phyloP scores from a whole-genome alignment of 1,284 basidiomycete species.

The Microbotryum saponariae region DNA sequence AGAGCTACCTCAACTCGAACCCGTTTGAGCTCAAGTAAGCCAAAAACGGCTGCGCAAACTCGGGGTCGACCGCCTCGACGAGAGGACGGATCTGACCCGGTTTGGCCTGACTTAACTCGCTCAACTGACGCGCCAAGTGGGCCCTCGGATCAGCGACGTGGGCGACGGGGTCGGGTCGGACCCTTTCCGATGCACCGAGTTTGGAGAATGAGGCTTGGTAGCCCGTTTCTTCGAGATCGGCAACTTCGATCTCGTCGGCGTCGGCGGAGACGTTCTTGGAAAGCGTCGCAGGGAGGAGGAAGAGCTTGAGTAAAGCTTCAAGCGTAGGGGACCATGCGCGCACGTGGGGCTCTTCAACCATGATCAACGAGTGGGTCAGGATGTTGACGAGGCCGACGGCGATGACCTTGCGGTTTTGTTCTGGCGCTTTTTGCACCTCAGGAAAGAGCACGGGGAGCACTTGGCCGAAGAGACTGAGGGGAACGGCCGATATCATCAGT shows the following conservation, averaged over 20 bases:
- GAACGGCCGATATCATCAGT: not conserved
- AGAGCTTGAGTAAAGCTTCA: conserved; percentile 65
- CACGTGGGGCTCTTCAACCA: conserved; percentile 58
- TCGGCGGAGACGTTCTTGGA: conserved; percentile 43
- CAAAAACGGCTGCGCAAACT: conserved; percentile 39
- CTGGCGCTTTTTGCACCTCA: conserved; percentile 68
- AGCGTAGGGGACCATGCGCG: conserved; percentile 65
- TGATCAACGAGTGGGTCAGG: conserved; percentile 62
- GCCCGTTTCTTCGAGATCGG: conserved; percentile 83
- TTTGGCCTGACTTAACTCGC: conserved; percentile 35
- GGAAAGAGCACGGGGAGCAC: conserved; percentile 72
- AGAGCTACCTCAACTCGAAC: conserved; percentile 8
- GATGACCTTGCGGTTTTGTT: conserved; percentile 73
- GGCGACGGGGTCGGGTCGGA: conserved; percentile 43
- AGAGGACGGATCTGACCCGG: conserved; percentile 41
- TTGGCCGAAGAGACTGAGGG: conserved; percentile 71
- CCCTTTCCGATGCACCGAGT: conserved; percentile 63
- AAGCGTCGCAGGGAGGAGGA: conserved; percentile 64
- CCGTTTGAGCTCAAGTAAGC: conserved; percentile 39
- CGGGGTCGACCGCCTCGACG: conserved; percentile 37
- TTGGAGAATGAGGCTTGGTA: conserved; percentile 91
- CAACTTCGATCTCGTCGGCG: conserved; percentile 55
- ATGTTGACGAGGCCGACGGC: conserved; percentile 75
- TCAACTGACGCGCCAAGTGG: conserved; percentile 42
- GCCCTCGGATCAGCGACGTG: conserved; percentile 43